Conservation (phyloP, 305 asterid species). For the Fraxinus floribunda region DNA sequence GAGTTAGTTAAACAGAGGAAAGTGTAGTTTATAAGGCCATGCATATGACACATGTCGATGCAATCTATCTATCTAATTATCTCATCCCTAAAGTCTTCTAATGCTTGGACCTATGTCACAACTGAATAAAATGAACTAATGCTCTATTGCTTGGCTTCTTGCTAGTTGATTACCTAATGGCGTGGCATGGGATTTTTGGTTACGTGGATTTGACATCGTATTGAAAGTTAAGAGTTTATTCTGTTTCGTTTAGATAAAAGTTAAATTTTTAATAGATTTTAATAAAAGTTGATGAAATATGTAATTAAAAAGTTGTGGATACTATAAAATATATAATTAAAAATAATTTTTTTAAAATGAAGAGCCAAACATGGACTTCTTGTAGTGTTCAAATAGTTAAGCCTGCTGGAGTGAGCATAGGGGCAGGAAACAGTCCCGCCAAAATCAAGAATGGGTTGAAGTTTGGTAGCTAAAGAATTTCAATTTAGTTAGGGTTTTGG, state of each 20-base stretch:
- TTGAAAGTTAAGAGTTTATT: not conserved
- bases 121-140: not conserved
- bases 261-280: no score
- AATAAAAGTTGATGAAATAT: no score
- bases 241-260: not conserved
- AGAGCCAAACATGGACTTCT: not conserved
- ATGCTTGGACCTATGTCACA: not conserved
- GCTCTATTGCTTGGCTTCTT: not conserved
- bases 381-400: not conserved
- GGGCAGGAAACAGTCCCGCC: not conserved
- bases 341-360: no score
- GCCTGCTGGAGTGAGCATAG: not conserved
- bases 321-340: no score
- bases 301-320: no score
- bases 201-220: not conserved
- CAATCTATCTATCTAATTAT: constrained; percentile 17
- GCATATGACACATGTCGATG: constrained; percentile 61
- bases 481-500: not conserved
- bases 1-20: not conserved
- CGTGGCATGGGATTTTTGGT: not conserved
- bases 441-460: not conserved
- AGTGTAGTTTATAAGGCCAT: constrained; percentile 49
- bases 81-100: constrained; percentile 31
- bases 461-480: not conserved
- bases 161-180: not conserved